Base-by-base conservation (phyloP, 768 basidiomycete genomes). In the Albatrellus ellisii region DNA sequence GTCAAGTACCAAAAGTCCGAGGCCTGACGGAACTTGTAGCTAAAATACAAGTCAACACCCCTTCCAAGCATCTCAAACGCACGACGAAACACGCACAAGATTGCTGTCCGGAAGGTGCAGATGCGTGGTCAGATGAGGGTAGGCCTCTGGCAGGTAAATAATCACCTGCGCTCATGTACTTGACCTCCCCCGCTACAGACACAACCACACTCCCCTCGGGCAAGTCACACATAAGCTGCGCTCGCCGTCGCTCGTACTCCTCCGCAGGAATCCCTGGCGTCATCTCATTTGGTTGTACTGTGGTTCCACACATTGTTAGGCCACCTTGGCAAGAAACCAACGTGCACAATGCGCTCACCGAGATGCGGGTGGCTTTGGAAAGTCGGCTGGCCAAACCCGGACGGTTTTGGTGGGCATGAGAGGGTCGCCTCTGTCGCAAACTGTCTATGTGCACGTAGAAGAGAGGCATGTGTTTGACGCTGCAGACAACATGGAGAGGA, bases 1-100 rank as follows among this genome's bases (percentile, higher is more conserved):
- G 95, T 95, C 11, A 99, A 67, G 59, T 99, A 98, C 83, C 83
- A 89, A 57, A 92, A 87, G 60, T 94, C 81, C 27, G 86, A 89
- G 0, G 77, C 76, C 61, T 94, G 94, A 18, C 94, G 76, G 56
- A 87, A 95, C 58, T 91, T 91, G 69, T 97, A 95, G 59, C 92
- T 98, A 56, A n/a, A n/a, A n/a, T n/a, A n/a, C n/a, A n/a, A n/a
- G n/a, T n/a, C n/a, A n/a, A n/a, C n/a, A n/a, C n/a, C n/a, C n/a
- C n/a, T n/a, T n/a, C n/a, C n/a, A n/a, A n/a, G n/a, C n/a, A n/a
- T n/a, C n/a, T n/a, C n/a, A n/a, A n/a, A n/a, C 26, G 38, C 6
- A 15, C 4, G 32, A 15, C 2, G 35, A n/a, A 22, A 4, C 12
- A 46, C 46, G 43, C 34, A 49, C 48, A 49, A 49, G 15, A 49